Base-by-base conservation (phyloP, 2,329 filamentous ascomycete genomes). In the Aspergillus pseudoterreus region DNA sequence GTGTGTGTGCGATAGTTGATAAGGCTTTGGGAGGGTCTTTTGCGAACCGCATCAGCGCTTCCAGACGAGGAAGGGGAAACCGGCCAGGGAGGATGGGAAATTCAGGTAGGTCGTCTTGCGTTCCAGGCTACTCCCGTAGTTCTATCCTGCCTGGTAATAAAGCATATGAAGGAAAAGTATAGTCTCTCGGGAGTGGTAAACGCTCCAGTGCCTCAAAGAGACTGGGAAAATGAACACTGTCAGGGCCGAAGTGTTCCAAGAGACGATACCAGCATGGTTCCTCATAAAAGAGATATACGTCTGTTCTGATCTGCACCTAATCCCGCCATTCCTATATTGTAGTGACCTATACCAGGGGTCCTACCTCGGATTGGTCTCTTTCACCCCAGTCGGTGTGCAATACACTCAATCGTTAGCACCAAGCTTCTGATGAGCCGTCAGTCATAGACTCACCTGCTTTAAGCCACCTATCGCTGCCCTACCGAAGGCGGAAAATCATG, bases 181-280 rank as follows among this genome's bases (percentile, higher is more conserved):
- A 36, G 11, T 15, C 12, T n/a, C 12, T 27, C 6, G 11, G 50
- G n/a, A 48, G 38, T 2, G 45, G 45, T 14, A 43, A 17, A 14
- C 27, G 17, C 19, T 52, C 45, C 35, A 52, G 32, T 8, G 50
- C 50, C n/a, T 39, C 32, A 17, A 36, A 52, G 21, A 49, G n/a
- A 45, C 17, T 32, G 6, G 12, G 32, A 14, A 49, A 36, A 41
- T 49, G 17, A 12, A 50, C 5, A 10, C 49, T 27, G 0, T 27
- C n/a, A 21, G 50, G 39, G 21, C 42, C 32, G 45, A 52, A 45
- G 49, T 49, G 45, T 2, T 44, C 46, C 39, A 44, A 10, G 10
- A 52, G 41, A 21, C 19, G 41, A 12, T 35, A 3, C 50, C 50
- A 52, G 21, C 50, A 52, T 22, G 12, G 21, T 3, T 22, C 5